Evolutionary conservation across 148 eudicot genomes (phyloP), one percentile per base, ranked within the genome.

Genomic region (Rhododendron griersonianum): DNA sequence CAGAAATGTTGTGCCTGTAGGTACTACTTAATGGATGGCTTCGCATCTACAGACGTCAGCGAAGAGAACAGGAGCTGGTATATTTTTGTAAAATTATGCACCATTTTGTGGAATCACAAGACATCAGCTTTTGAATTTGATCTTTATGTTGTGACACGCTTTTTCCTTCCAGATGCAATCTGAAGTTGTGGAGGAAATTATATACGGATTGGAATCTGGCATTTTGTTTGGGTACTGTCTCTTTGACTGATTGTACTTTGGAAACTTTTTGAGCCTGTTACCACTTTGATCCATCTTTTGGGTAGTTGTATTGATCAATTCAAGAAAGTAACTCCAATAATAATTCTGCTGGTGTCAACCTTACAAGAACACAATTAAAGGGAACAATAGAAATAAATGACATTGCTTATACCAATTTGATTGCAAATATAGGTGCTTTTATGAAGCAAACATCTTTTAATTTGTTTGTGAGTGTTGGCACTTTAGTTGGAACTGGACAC

Each of bases 31-130:
- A 95, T 91, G 96, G 96, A 74, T 95, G 94, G 98, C 98, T 98
- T 87, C 99, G 98, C 65, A 92, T 95, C 33, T 98, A 92, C 87
- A 91, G 98, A 86, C 94, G 98, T 41, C 99, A 95, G 81, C 89
- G 98, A 87, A 93, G 93, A 92, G 98, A 98, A 86, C 98, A 98
- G 86, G 99, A 98, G 89, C 79, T 98, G 98, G 98, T 98, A 95
- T 51, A 19, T 88, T 53, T 81, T 75, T 6, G 37, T 76, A 30
- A 35, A 37, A 80, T 85, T 51, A 19, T 23, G 83, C 11, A 75
- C 48, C 81, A 51, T 55, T 45, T 13, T 67, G 37, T 41, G 14
- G 44, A 65, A 63, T 80, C 80, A 19, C 76, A 28, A 19, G 41
- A 63, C 61, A 19, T 87, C 50, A n/a, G 82, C 71, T 67, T 53